Conservation (phyloP, 1,284 basidiomycete species). For the Leccinum laetum region DNA sequence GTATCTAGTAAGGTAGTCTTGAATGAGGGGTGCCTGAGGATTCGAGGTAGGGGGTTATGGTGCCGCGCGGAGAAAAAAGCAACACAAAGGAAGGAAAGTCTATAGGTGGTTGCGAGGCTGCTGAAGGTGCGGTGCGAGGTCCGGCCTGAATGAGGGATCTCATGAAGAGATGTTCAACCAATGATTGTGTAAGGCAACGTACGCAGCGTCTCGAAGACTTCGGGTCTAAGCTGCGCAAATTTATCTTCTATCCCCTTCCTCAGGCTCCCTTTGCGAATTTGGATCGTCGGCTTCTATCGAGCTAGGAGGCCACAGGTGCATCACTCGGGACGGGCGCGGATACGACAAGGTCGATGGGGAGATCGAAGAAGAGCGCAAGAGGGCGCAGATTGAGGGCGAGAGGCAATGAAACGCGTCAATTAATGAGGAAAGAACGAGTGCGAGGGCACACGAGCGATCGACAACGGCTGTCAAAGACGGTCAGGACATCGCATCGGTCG, state of each 20-base stretch:
- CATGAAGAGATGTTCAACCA: not conserved
- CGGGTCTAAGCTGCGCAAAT: slow-evolving; percentile 70
- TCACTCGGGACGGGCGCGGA: too few species aligned
- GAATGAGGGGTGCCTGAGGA: slow-evolving; percentile 57
- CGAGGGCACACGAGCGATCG: too few species aligned
- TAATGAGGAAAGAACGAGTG: too few species aligned
- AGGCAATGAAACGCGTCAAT: too few species aligned
- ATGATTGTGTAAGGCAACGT: slow-evolving; percentile 26
- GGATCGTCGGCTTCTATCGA: slow-evolving; percentile 44
- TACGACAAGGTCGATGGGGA: too few species aligned
- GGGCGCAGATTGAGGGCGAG: too few species aligned
- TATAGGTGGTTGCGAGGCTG: slow-evolving; percentile 81
- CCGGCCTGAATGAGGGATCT: slow-evolving; percentile 33
- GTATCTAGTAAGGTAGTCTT: slow-evolving; percentile 80
- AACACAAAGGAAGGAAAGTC: slow-evolving; percentile 76
- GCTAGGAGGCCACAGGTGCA: slow-evolving; percentile 29
- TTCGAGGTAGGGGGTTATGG: slow-evolving; percentile 66
- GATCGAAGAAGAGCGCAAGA: too few species aligned
- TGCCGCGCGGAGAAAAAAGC: slow-evolving; percentile 69
- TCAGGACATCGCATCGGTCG: too few species aligned
- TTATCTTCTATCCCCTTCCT: slow-evolving; percentile 57
- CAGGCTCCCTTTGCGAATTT: slow-evolving; percentile 47
- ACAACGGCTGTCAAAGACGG: too few species aligned
- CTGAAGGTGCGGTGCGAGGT: slow-evolving; percentile 56
- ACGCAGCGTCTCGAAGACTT: slow-evolving; percentile 79